phyloP scores from a whole-genome alignment of 805 yeast species.

The Ogataea siamensis region DNA sequence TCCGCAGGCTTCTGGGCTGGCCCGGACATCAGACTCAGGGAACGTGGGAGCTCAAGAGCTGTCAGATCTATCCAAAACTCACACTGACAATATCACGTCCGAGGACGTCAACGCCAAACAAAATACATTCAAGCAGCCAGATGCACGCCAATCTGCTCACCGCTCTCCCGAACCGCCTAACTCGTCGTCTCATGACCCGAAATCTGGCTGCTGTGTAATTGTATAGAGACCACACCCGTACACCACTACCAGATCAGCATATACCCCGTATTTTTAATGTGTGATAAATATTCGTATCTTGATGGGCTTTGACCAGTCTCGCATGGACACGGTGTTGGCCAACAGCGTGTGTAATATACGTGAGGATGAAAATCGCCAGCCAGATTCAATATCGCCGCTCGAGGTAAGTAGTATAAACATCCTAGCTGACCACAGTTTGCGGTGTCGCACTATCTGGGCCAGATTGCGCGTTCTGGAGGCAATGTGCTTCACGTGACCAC shows the following conservation, averaged over 20 bases:
- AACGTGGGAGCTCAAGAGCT: neutral
- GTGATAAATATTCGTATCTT: no score
- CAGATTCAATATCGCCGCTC: neutral
- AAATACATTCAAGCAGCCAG: neutral
- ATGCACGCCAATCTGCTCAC: neutral
- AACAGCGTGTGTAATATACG: constrained; percentile 11
- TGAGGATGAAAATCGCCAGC: neutral
- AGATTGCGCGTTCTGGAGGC: constrained; percentile 5
- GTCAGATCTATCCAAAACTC: constrained; percentile 1
- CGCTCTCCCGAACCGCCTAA: neutral
- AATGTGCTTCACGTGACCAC: constrained; percentile 6
- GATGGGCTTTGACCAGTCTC: neutral
- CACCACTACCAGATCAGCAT: constrained; percentile 6
- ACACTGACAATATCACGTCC: neutral
- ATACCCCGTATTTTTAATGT: constrained; percentile 8
- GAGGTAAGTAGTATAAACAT: neutral
- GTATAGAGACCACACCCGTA: constrained; percentile 5
- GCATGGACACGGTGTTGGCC: neutral
- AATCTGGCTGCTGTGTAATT: constrained; percentile 9
- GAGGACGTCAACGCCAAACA: constrained; percentile 4
- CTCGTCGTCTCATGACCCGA: neutral
- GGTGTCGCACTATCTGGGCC: constrained; percentile 14
- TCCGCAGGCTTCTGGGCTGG: neutral
- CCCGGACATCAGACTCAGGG: neutral
- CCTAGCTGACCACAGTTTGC: constrained; percentile 6